Evolutionary conservation across 352 stramenopile species (phyloP).

Genomic region (Globisporangium camurandrum): DNA sequence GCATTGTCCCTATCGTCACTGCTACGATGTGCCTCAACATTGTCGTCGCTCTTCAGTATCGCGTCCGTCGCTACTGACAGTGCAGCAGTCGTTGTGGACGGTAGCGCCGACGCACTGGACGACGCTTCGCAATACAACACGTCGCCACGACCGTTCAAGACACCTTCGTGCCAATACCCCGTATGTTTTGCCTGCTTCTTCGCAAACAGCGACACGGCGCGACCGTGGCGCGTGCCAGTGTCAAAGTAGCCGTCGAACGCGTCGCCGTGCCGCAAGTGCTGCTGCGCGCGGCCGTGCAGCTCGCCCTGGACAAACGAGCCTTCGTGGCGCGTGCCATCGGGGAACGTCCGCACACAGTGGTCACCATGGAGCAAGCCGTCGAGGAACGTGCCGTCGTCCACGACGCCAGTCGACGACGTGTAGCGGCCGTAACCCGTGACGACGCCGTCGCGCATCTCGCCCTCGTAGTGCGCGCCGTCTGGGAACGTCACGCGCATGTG

Average conservation of each 20-base stretch:
- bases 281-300: constrained; percentile 30
- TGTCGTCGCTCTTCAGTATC: not conserved
- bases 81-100: not conserved
- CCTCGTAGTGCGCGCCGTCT: constrained; percentile 56
- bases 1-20: too few species aligned
- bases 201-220: constrained; percentile 31
- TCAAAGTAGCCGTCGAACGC: constrained; percentile 63
- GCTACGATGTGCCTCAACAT: too few species aligned
- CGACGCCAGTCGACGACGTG: constrained; percentile 48
- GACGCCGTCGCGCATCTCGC: constrained; percentile 50
- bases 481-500: constrained; percentile 42
- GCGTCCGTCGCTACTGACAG: too few species aligned
- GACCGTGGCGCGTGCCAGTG: constrained; percentile 31
- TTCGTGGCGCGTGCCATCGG: constrained; percentile 36
- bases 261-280: constrained; percentile 36
- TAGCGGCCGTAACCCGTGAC: constrained; percentile 50
- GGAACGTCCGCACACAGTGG: constrained; percentile 33
- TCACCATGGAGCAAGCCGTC: constrained; percentile 49
- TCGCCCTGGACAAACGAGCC: constrained; percentile 40
- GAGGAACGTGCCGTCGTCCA: constrained; percentile 58
- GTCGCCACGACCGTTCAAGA: constrained; percentile 50
- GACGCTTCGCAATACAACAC: constrained; percentile 28
- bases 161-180: constrained; percentile 61
- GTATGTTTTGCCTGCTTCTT: constrained; percentile 32
- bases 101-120: not conserved